Evolutionary conservation across 768 basidiomycete genomes (phyloP), one percentile per base, ranked within the genome.

Genomic region (Kondoa malvinella): DNA sequence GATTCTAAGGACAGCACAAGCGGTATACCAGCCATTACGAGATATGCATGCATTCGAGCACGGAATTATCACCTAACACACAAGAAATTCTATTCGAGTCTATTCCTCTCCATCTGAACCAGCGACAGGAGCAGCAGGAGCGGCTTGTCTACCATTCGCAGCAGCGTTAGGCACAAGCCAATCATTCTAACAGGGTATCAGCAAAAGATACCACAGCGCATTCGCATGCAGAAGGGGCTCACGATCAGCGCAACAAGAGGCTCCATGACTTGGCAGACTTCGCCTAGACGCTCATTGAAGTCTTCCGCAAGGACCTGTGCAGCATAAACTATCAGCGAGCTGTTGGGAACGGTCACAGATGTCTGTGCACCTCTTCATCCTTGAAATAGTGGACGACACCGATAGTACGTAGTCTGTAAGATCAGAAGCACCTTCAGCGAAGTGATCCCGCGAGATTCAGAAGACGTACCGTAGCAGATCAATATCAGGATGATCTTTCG

Each of bases 401-500:
- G 34, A 89, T 83, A 21, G 85, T 85, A 29, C 90, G 84, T 69
- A 88, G n/a, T n/a, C n/a, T n/a, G n/a, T n/a, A n/a, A n/a, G n/a
- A n/a, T n/a, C n/a, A n/a, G n/a, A n/a, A n/a, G n/a, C n/a, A n/a
- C n/a, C n/a, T n/a, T n/a, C n/a, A n/a, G n/a, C n/a, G n/a, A n/a
- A n/a, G n/a, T n/a, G n/a, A n/a, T n/a, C n/a, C n/a, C n/a, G n/a
- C n/a, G n/a, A n/a, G n/a, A n/a, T n/a, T n/a, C n/a, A n/a, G n/a
- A n/a, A n/a, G n/a, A n/a, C n/a, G n/a, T n/a, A 86, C 77, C 88
- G 89, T 70, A 99, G 78, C 63, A 97, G 78, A 76, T 94, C 92
- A 71, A 99, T 96, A 75, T 96, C 90, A 76, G 86, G 88, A 75
- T 96, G 91, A 32, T 81, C 81, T 77, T 91, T 97, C 64, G 83